phyloP scores from a whole-genome alignment of 768 basidiomycete genomes.

The Lepiota subincarnata region DNA sequence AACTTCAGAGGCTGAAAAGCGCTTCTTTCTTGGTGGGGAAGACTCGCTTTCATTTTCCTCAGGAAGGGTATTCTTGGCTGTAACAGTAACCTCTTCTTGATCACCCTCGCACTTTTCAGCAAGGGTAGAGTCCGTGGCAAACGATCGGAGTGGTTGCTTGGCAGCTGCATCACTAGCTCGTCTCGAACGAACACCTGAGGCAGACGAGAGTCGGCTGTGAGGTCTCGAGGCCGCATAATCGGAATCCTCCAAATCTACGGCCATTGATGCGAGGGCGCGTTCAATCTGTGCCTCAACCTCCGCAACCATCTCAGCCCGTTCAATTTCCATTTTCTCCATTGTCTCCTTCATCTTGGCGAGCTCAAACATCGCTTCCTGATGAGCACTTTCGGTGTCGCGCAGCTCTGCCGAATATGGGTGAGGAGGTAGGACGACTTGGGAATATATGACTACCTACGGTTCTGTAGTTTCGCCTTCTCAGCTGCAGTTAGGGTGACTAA shows the following conservation, averaged over 20 bases:
- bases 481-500: conserved; percentile 71
- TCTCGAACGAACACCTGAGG: conserved; percentile 54
- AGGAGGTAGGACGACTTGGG: not conserved
- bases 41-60: conserved; percentile 47
- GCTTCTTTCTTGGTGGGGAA: conserved; percentile 57
- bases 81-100: conserved; percentile 27
- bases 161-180: conserved; percentile 52
- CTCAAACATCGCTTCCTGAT: conserved; percentile 76
- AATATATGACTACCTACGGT: conserved; percentile 47
- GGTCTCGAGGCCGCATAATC: conserved; percentile 72
- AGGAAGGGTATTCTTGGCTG: conserved; percentile 21
- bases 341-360: conserved; percentile 77
- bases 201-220: conserved; percentile 58
- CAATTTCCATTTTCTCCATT: conserved; percentile 86
- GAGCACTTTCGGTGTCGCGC: conserved; percentile 75
- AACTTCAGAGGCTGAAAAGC: conserved; percentile 70
- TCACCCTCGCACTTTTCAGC: conserved; percentile 53
- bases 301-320: conserved; percentile 87
- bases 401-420: conserved; percentile 49
- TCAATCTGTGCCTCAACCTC: conserved; percentile 92
- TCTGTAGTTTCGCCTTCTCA: conserved; percentile 76
- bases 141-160: conserved; percentile 59
- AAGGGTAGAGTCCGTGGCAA: conserved; percentile 77
- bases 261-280: conserved; percentile 80
- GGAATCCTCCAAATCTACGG: conserved; percentile 73